phyloP scores from a whole-genome alignment of 1,139 yeast genomes.

The Debaryomyces singareniensis region DNA sequence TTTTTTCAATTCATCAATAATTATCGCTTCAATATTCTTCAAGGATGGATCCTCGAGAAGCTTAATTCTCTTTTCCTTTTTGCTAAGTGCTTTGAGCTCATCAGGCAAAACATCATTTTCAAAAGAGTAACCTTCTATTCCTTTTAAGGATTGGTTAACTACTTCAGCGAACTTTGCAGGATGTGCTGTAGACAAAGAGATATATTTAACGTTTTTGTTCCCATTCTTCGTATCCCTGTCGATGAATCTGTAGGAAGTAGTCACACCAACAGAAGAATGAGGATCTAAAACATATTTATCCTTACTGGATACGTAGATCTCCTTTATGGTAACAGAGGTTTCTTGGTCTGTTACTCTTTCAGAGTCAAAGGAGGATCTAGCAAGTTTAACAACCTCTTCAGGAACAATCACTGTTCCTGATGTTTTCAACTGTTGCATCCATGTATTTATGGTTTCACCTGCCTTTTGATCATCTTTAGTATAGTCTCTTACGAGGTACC shows the following conservation, averaged over 20 bases:
- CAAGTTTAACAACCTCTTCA: slow-evolving; percentile 54
- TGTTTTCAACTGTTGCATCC: slow-evolving; percentile 77
- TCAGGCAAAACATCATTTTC: slow-evolving; percentile 85
- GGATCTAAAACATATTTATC: slow-evolving; percentile 88
- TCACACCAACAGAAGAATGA: slow-evolving; percentile 92
- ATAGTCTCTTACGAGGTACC: slow-evolving; percentile 83
- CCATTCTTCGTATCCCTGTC: slow-evolving; percentile 35
- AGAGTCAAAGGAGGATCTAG: slow-evolving; percentile 66
- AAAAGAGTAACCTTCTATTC: slow-evolving; percentile 69
- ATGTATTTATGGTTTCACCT: slow-evolving; percentile 60
- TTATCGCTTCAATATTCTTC: slow-evolving; percentile 66
- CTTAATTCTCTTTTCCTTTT: slow-evolving; percentile 70
- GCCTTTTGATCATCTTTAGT: slow-evolving; percentile 60
- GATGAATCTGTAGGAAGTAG: slow-evolving; percentile 62
- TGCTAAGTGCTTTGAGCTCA: slow-evolving; percentile 68
- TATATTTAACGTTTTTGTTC: slow-evolving; percentile 42
- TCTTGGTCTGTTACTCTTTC: slow-evolving; percentile 74
- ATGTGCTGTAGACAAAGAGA: slow-evolving; percentile 93
- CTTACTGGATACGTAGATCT: slow-evolving; percentile 52
- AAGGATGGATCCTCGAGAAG: slow-evolving; percentile 70
- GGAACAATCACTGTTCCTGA: slow-evolving; percentile 75
- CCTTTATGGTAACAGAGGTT: slow-evolving; percentile 70
- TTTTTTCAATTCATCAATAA: slow-evolving; percentile 59
- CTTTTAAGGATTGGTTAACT: slow-evolving; percentile 70
- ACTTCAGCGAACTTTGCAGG: slow-evolving; percentile 98